Conservation (phyloP, 1,139 yeast genomes). For the Geotrichum siamense region DNA sequence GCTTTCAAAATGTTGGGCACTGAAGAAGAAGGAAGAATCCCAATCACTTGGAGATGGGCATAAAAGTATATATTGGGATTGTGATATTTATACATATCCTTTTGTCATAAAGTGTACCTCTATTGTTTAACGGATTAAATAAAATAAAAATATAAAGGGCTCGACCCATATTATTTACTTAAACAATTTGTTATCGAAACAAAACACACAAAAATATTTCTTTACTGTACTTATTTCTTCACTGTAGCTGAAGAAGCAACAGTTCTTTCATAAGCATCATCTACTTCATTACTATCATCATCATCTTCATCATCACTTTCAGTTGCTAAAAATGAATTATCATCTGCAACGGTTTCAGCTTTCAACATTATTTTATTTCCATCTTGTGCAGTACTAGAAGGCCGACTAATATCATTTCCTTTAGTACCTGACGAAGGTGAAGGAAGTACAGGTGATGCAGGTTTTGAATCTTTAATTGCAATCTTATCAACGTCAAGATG, state of each 20-base stretch:
- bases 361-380: slow-evolving; percentile 52
- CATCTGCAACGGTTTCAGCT: slow-evolving; percentile 41
- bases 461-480: not conserved
- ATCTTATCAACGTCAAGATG: slow-evolving; percentile 22
- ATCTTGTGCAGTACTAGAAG: slow-evolving; percentile 5
- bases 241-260: too few species aligned
- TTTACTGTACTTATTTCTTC: too few species aligned
- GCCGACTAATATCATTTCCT: not conserved
- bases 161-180: too few species aligned
- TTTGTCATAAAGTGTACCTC: too few species aligned
- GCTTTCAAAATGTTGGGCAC: slow-evolving; percentile 44
- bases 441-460: not conserved
- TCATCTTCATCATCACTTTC: slow-evolving; percentile 63
- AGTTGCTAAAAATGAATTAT: slow-evolving; percentile 64
- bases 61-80: too few species aligned
- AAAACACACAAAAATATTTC: too few species aligned
- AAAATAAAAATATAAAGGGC: too few species aligned
- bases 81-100: too few species aligned
- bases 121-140: too few species aligned
- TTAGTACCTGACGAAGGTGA: not conserved
- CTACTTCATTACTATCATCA: slow-evolving; percentile 1
- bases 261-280: not conserved
- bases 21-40: slow-evolving; percentile 42
- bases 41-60: slow-evolving; percentile 43
- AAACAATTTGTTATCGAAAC: too few species aligned